phyloP scores from a whole-genome alignment of 2,329 filamentous ascomycete genomes.

The Talaromyces pinophilus region DNA sequence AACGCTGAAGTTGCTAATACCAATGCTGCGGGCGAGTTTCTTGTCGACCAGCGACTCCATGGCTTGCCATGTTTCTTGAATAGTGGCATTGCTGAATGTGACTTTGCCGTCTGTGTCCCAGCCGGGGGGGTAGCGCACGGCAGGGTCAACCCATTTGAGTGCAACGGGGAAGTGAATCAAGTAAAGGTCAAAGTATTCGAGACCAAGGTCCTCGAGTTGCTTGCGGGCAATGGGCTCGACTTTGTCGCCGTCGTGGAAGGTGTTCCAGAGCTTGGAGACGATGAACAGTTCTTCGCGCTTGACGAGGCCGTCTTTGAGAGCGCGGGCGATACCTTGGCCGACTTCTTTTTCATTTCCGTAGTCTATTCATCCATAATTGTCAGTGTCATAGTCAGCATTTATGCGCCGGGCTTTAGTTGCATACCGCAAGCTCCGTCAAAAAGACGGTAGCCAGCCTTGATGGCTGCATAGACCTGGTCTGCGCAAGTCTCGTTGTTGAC shows the following conservation, averaged over 20 bases:
- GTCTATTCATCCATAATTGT: conserved; percentile 52
- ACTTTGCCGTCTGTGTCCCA: conserved; percentile 69
- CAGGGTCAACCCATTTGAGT: conserved; percentile 80
- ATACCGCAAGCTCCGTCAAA: conserved; percentile 63
- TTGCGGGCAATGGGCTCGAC: conserved; percentile 74
- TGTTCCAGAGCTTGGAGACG: conserved; percentile 91
- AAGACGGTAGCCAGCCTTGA: conserved; percentile 62
- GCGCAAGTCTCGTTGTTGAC: conserved; percentile 71
- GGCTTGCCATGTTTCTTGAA: conserved; percentile 79
- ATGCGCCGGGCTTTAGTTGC: conserved; percentile 15
- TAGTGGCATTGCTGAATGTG: conserved; percentile 66
- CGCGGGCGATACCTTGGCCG: conserved; percentile 73
- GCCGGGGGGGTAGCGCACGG: conserved; percentile 75
- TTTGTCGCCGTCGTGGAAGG: conserved; percentile 78
- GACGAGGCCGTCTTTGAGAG: conserved; percentile 77
- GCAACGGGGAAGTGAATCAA: conserved; percentile 87
- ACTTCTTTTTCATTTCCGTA: conserved; percentile 82
- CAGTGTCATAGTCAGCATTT: not conserved
- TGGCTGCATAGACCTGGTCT: conserved; percentile 74
- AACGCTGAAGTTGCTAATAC: conserved; percentile 80
- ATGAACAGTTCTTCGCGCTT: conserved; percentile 88
- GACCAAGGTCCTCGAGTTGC: conserved; percentile 77
- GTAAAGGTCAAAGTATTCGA: conserved; percentile 90
- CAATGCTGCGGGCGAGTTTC: conserved; percentile 71
- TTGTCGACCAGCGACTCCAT: conserved; percentile 74